phyloP scores from a whole-genome alignment of 2,329 filamentous ascomycete species.

The Gremmenia infestans region DNA sequence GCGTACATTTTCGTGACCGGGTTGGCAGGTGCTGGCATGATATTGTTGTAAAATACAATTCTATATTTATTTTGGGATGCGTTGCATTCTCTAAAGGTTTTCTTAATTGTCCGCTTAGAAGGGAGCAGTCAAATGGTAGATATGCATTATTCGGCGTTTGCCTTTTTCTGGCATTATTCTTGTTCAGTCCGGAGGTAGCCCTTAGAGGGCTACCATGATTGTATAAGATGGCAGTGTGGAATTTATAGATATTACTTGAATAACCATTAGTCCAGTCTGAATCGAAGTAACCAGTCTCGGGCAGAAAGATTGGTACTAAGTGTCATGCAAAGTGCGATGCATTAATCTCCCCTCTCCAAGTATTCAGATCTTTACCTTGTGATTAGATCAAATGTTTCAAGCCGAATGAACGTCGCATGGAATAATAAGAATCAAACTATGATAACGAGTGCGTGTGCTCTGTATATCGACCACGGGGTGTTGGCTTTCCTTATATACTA shows the following conservation, averaged over 20 bases:
- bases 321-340: too few relatives aligned
- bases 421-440: too few relatives aligned
- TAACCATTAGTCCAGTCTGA: not conserved
- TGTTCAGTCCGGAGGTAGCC: not conserved
- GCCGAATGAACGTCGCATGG: too few relatives aligned
- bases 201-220: not conserved
- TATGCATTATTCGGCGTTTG: not conserved
- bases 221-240: not conserved
- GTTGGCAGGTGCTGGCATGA: slow-evolving; percentile 48
- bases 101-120: not conserved
- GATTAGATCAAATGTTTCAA: too few relatives aligned
- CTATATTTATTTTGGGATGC: slow-evolving; percentile 5
- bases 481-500: too few relatives aligned
- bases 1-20: slow-evolving; percentile 45
- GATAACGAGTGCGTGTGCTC: too few relatives aligned
- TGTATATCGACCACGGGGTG: too few relatives aligned
- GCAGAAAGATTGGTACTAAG: too few relatives aligned
- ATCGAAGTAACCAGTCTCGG: too few relatives aligned
- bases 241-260: not conserved
- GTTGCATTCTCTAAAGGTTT: slow-evolving; percentile 8
- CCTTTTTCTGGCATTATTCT: not conserved
- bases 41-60: slow-evolving; percentile 42
- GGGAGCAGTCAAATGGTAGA: too few relatives aligned
- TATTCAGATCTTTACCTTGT: too few relatives aligned
- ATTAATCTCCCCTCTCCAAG: too few relatives aligned